phyloP scores from a whole-genome alignment of 192 early-diverging fungal genomes.

The Thamnidium elegans region DNA sequence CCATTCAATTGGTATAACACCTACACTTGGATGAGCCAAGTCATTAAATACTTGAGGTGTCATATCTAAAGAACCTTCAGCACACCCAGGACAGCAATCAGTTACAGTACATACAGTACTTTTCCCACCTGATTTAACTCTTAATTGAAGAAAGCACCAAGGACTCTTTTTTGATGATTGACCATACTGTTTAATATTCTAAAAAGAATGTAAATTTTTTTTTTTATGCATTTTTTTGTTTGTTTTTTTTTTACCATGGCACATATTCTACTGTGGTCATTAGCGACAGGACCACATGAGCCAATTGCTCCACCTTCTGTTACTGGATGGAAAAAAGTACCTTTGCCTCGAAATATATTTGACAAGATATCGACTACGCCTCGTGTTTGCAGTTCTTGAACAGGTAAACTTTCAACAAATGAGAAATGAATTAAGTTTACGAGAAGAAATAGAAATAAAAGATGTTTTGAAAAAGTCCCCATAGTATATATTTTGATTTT shows the following conservation, averaged over 20 bases:
- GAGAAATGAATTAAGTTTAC: no score
- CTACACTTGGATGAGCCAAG: neutral
- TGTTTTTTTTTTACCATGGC: conserved; percentile 30
- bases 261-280: conserved; percentile 41
- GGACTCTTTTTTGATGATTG: neutral
- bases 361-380: neutral
- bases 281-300: conserved; percentile 38
- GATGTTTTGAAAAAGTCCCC: no score
- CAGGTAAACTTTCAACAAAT: no score
- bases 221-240: neutral
- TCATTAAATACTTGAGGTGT: conserved; percentile 14
- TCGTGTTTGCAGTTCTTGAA: no score
- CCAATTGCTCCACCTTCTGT: conserved; percentile 21
- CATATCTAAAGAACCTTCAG: conserved; percentile 13
- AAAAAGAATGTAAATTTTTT: neutral
- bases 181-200: conserved; percentile 14
- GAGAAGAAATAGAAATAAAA: no score
- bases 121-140: conserved; percentile 32
- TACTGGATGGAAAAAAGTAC: conserved; percentile 44
- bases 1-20: conserved; percentile 15
- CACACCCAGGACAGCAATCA: conserved; percentile 48
- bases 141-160: conserved; percentile 37
- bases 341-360: conserved; percentile 27
- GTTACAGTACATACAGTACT: conserved; percentile 36
- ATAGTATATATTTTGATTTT: no score